Base-by-base conservation (phyloP, 164 flowering plant species). In the Aristolochia contorta region DNA sequence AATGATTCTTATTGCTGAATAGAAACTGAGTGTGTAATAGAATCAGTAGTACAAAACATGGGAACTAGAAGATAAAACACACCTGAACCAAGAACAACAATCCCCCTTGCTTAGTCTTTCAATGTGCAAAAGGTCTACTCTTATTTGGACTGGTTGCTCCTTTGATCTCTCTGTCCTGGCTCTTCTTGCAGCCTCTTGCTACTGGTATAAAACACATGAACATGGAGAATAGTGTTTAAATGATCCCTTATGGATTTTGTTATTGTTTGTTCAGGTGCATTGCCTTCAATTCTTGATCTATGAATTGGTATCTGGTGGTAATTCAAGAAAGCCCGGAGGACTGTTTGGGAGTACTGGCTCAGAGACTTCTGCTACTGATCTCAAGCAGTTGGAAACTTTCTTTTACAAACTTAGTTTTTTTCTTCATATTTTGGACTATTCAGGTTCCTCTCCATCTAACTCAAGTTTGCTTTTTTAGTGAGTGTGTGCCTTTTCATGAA, bases 221-320 rank as follows among this genome's bases (percentile, higher is more conserved):
- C 43, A 37, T 37, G 8, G 53, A 49, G 4, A 20, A 5, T 49
- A 49, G 6, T 49, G 4, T 49, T 5, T 18, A 4, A 49, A 2
- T 49, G 19, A 49, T 49, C 6, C 53, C 21, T 56, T 19, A 21
- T 24, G 32, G 45, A 4, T 56, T 56, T 20, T 56, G 16, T 4
- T 18, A 54, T 53, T 43, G 61, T 9, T 59, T 32, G 48, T 72
- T 45, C 80, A 94, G 99, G 85, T 90, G 56, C 99, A 94, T 63
- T 94, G 99, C 77, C 72, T 94, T 82, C 99, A 94, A 71, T 94
- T 94, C 68, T 72, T 94, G 51, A 88, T 94, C 62, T 90, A 88
- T 79, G 99, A 94, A 72, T 86, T 86, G 61, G 99, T 94, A 14
- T 90, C 97, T 58, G 99, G 99, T 69, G 97, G 97, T 62, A 94